Evolutionary conservation across 768 basidiomycete genomes (phyloP).

Genomic region (Cyclocybe cylindracea): DNA sequence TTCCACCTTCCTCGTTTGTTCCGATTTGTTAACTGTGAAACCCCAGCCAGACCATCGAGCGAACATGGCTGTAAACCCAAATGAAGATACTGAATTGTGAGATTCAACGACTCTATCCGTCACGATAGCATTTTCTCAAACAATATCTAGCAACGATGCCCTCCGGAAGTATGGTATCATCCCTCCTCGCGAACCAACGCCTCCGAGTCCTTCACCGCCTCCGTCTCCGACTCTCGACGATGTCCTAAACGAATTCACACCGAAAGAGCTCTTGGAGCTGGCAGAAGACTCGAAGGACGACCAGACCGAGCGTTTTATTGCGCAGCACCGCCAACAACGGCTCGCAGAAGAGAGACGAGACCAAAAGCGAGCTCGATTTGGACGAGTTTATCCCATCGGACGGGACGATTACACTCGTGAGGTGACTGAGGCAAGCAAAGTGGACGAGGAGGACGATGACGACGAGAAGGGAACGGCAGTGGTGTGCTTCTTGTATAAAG

Average conservation of each 20-base stretch:
- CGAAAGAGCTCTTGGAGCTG: slow-evolving; percentile 65
- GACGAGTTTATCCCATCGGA: slow-evolving; percentile 83
- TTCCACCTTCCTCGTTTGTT: too few relatives aligned
- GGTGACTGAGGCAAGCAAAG: slow-evolving; percentile 88
- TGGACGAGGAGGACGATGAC: slow-evolving; percentile 64
- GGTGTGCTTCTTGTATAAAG: slow-evolving; percentile 93
- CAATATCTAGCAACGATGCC: slow-evolving; percentile 76
- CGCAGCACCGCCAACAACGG: slow-evolving; percentile 62
- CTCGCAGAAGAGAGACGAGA: slow-evolving; percentile 61
- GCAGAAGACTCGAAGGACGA: slow-evolving; percentile 76
- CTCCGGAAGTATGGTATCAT: slow-evolving; percentile 92
- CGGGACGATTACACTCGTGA: slow-evolving; percentile 94
- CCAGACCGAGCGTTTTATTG: slow-evolving; percentile 74
- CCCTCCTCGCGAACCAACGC: slow-evolving; percentile 68
- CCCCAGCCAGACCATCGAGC: neutral
- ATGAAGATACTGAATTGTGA: slow-evolving; percentile 98
- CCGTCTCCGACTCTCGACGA: slow-evolving; percentile 73
- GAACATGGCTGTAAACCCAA: slow-evolving; percentile 69
- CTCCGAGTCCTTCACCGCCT: slow-evolving; percentile 80
- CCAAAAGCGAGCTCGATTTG: slow-evolving; percentile 70
- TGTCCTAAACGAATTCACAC: slow-evolving; percentile 61
- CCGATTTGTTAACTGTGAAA: neutral
- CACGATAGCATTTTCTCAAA: neutral
- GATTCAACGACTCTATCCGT: slow-evolving; percentile 21
- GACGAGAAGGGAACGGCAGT: slow-evolving; percentile 84